These are phyloP conservation scores for Rubroboletus satanas DNA, from an alignment of 768 basidiomycete species.

Conservation along the genomic window DNA sequence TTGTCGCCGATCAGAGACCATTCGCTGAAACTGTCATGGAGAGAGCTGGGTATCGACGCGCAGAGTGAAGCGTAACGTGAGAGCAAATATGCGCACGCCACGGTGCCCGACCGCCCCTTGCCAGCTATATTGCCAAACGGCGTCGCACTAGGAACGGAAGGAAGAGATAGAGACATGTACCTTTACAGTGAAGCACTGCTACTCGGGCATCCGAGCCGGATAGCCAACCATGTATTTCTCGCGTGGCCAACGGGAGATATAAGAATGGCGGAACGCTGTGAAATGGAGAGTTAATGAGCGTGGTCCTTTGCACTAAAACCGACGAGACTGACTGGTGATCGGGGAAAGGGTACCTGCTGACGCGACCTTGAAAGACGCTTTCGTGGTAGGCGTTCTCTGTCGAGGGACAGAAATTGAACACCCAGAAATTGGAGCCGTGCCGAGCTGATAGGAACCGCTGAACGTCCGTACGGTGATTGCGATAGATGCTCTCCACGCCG, in stretches of 20 bases:
- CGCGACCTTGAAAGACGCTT: constrained; percentile 62
- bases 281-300: not conserved
- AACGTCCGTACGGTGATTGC: constrained; percentile 74
- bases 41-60: constrained; percentile 28
- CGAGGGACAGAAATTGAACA: constrained; percentile 85
- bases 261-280: constrained; percentile 72
- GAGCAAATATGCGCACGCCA: constrained; percentile 80
- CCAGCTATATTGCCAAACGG: constrained; percentile 46
- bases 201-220: constrained; percentile 60
- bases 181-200: constrained; percentile 86
- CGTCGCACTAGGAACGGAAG: constrained; percentile 1
- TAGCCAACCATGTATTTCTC: constrained; percentile 75
- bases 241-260: constrained; percentile 64
- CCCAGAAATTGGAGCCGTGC: constrained; percentile 77
- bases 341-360: constrained; percentile 84
- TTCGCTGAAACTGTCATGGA: constrained; percentile 15
- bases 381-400: constrained; percentile 78
- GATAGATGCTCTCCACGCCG: constrained; percentile 75
- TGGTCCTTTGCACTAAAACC: constrained; percentile 27
- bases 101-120: constrained; percentile 81
- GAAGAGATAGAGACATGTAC: constrained; percentile 30
- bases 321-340: constrained; percentile 84
- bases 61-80: constrained; percentile 47
- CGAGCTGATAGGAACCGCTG: constrained; percentile 68
- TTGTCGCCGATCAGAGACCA: constrained; percentile 20